Conservation (phyloP, 2,329 filamentous ascomycete species). For the Orbilia blumenaviensis region DNA sequence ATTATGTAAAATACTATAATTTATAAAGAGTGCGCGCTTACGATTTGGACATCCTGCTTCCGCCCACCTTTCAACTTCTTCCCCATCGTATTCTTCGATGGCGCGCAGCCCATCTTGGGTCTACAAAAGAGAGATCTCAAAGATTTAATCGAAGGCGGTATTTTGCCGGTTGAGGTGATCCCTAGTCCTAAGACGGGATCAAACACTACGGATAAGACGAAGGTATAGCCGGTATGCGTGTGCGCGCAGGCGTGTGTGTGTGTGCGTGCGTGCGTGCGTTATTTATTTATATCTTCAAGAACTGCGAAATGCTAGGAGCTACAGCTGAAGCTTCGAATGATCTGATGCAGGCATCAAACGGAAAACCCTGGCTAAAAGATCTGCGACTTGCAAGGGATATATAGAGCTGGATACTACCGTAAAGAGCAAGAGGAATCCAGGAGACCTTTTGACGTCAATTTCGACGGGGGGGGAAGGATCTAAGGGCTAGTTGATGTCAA, state of each 20-base stretch:
- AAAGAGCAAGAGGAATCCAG: slow-evolving; percentile 22
- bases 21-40: slow-evolving; percentile 12
- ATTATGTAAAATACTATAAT: no score
- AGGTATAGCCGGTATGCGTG: no score
- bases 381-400: slow-evolving; percentile 17
- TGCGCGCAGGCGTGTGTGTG: no score
- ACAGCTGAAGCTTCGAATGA: slow-evolving; percentile 20
- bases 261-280: no score
- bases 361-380: slow-evolving; percentile 12
- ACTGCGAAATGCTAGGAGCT: not conserved
- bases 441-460: slow-evolving; percentile 50
- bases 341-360: slow-evolving; percentile 23
- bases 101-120: slow-evolving; percentile 48
- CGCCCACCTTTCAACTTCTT: slow-evolving; percentile 16
- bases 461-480: slow-evolving; percentile 11
- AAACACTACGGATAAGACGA: not conserved
- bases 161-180: slow-evolving; percentile 31
- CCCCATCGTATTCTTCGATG: slow-evolving; percentile 41
- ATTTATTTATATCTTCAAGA: not conserved
- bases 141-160: slow-evolving; percentile 40
- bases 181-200: slow-evolving; percentile 44
- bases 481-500: slow-evolving; percentile 12
- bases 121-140: slow-evolving; percentile 24
- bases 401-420: slow-evolving; percentile 13
- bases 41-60: slow-evolving; percentile 43